A percentile compares a stretch with the other conserved stretches of the same genome.
Evolutionary conservation across 768 basidiomycete genomes (phyloP).

Genomic region (Tylopilus balloui): DNA sequence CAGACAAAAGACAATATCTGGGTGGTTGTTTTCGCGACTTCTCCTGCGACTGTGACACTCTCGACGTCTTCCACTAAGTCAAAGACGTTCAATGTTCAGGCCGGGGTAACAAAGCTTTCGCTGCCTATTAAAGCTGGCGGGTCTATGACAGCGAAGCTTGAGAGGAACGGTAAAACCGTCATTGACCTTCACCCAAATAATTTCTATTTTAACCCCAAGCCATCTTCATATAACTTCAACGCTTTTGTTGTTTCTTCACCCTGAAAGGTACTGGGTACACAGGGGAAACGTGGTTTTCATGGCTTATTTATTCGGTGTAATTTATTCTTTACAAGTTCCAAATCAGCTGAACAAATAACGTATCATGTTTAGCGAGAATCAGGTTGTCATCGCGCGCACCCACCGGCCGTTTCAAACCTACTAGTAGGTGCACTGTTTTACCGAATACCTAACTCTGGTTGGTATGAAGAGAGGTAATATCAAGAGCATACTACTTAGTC

Average conservation of each 20-base stretch:
- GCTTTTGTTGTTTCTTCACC: slow-evolving; percentile 49
- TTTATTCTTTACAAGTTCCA: too few relatives aligned
- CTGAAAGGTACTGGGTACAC: slow-evolving; percentile 14
- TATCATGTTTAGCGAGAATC: too few relatives aligned
- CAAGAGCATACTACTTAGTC: slow-evolving; percentile 72
- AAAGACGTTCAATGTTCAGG: slow-evolving; percentile 45
- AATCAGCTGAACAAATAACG: too few relatives aligned
- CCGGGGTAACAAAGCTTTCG: slow-evolving; percentile 63
- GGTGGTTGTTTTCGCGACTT: slow-evolving; percentile 60
- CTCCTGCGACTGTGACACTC: slow-evolving; percentile 53
- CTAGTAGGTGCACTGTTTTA: too few relatives aligned
- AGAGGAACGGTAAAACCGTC: slow-evolving; percentile 43
- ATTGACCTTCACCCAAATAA: slow-evolving; percentile 44
- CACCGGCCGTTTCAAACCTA: too few relatives aligned
- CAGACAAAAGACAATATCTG: slow-evolving; percentile 63
- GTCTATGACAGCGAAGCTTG: slow-evolving; percentile 46
- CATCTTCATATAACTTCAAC: slow-evolving; percentile 67
- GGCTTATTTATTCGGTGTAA: neutral
- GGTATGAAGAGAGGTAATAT: slow-evolving; percentile 46
- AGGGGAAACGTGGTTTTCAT: neutral
- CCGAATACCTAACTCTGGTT: neutral
- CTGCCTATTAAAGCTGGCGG: slow-evolving; percentile 51
- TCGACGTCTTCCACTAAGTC: slow-evolving; percentile 41
- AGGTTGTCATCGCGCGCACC: too few relatives aligned
- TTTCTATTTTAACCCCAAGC: slow-evolving; percentile 52